A percentile compares a stretch with the other conserved stretches of the same genome.
Conservation (phyloP, 805 yeast species). For the Hanseniaspora meyeri region DNA sequence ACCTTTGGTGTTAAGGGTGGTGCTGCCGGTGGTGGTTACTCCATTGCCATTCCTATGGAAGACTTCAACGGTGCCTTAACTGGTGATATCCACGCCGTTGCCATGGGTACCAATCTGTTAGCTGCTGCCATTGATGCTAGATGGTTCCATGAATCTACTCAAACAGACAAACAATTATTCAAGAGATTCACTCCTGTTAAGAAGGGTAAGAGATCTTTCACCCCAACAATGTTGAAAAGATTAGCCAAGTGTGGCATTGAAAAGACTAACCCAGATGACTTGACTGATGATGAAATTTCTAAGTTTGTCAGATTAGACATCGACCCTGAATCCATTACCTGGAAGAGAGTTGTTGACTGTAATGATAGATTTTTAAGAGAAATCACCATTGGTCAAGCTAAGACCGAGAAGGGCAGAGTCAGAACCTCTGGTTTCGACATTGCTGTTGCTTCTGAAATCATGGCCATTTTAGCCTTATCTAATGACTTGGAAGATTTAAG, state of each 20-base stretch:
- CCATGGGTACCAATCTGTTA: constrained; percentile 66
- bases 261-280: constrained; percentile 59
- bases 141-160: constrained; percentile 72
- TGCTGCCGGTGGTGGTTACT: constrained; percentile 84
- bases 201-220: constrained; percentile 56
- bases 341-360: constrained; percentile 77
- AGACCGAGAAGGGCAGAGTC: constrained; percentile 64
- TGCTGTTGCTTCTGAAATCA: constrained; percentile 73
- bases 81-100: constrained; percentile 77
- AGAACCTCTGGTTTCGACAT: constrained; percentile 72
- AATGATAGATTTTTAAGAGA: constrained; percentile 72
- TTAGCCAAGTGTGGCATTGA: constrained; percentile 53
- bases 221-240: constrained; percentile 56
- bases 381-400: constrained; percentile 67
- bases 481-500: constrained; percentile 60
- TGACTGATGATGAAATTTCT: constrained; percentile 55
- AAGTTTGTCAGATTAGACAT: constrained; percentile 59
- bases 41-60: constrained; percentile 82
- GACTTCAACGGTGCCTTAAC: constrained; percentile 78
- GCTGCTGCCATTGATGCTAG: constrained; percentile 82
- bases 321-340: constrained; percentile 67
- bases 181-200: constrained; percentile 64
- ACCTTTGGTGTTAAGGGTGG: constrained; percentile 83
- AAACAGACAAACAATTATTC: constrained; percentile 57
- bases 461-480: constrained; percentile 73